Evolutionary conservation across 2,329 filamentous ascomycete species (phyloP).

Genomic region (Nemania bipapillata): DNA sequence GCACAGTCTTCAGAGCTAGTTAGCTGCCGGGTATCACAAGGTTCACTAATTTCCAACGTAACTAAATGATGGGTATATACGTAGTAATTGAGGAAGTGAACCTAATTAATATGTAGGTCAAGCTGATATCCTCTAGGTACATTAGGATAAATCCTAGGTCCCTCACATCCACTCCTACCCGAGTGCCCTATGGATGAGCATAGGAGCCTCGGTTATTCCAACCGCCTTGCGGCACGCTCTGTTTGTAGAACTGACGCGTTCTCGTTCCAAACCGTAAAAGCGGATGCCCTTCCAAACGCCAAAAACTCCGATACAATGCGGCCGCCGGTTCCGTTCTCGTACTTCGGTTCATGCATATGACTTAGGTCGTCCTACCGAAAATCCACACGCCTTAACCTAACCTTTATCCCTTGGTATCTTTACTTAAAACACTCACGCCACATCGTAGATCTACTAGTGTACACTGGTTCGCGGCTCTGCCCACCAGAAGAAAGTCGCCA

Average conservation of each 20-base stretch:
- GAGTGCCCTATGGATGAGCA: slow-evolving; percentile 5
- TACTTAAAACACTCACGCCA: slow-evolving; percentile 28
- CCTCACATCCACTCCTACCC: not conserved
- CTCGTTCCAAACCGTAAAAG: slow-evolving; percentile 9
- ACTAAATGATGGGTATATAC: not conserved
- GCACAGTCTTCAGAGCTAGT: not conserved
- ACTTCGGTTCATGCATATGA: slow-evolving; percentile 22
- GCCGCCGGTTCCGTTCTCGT: slow-evolving; percentile 12
- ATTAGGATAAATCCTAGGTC: slow-evolving; percentile 6
- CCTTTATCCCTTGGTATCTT: slow-evolving; percentile 39
- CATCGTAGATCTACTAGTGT: slow-evolving; percentile 32
- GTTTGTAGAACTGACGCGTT: slow-evolving; percentile 8
- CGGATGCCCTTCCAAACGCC: slow-evolving; percentile 16
- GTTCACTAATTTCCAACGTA: not conserved
- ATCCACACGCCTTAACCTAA: slow-evolving; percentile 12
- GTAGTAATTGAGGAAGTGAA: slow-evolving; percentile 7
- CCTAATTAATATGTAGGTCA: not conserved
- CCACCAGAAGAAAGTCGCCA: slow-evolving; percentile 7
- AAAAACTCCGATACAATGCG: slow-evolving; percentile 29
- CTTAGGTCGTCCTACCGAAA: slow-evolving; percentile 23
- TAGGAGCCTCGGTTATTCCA: slow-evolving; percentile 15
- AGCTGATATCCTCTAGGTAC: not conserved
- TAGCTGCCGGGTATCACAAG: not conserved
- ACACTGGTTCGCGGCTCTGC: slow-evolving; percentile 26
- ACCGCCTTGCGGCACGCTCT: not conserved